phyloP scores from a whole-genome alignment of 345 rosid species.

The Moricandia moricandioides region DNA sequence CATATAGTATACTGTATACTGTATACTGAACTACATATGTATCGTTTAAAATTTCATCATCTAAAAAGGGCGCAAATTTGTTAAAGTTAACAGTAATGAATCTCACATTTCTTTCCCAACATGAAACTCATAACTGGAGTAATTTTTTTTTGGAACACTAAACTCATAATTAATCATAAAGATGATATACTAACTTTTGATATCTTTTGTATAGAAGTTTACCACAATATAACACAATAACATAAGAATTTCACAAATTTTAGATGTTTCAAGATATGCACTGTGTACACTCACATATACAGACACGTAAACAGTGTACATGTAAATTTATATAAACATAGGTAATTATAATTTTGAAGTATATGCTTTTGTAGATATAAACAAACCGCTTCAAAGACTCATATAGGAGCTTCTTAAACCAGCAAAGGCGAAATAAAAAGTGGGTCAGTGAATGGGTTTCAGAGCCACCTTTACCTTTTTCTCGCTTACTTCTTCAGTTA shows the following conservation, averaged over 20 bases:
- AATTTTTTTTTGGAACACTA: background rate
- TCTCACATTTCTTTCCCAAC: background rate
- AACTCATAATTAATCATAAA: background rate
- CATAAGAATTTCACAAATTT: background rate
- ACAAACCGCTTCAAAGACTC: conserved; percentile 30
- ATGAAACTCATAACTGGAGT: background rate
- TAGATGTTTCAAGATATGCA: conserved; percentile 1
- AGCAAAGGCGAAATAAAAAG: conserved; percentile 37
- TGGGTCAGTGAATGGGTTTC: conserved; percentile 42
- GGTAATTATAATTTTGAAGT: background rate
- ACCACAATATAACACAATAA: background rate
- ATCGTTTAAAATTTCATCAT: background rate
- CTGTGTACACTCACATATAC: conserved; percentile 4
- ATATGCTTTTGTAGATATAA: conserved; percentile 5
- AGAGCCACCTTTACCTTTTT: conserved; percentile 39
- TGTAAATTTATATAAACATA: background rate
- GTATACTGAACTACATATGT: background rate
- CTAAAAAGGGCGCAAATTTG: background rate
- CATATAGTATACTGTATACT: background rate
- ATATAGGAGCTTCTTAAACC: conserved; percentile 34
- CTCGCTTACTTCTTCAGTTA: conserved; percentile 41
- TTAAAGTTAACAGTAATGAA: background rate
- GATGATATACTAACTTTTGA: background rate
- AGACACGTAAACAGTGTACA: background rate
- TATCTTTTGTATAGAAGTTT: background rate